Percentiles rank a stretch among this genome's conserved stretches.
phyloP scores from a whole-genome alignment of 179 eudicot genomes.

The Spergularia azorica region DNA sequence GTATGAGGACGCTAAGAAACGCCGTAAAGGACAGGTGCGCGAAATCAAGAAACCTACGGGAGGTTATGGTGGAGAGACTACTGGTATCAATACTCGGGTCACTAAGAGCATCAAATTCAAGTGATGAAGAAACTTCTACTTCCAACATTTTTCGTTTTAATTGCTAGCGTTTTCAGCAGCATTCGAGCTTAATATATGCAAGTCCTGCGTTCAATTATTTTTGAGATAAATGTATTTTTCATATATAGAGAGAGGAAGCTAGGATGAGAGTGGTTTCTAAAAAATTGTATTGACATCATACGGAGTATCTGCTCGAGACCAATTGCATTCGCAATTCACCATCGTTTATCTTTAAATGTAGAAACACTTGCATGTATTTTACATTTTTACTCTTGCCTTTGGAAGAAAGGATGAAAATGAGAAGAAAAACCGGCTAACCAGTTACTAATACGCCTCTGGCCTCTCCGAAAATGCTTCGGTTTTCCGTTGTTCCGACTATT shows the following conservation, averaged over 20 bases:
- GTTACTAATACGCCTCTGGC: too few species aligned
- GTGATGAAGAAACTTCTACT: constrained; percentile 17
- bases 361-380: too few species aligned
- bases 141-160: neutral
- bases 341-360: too few species aligned
- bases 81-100: constrained; percentile 73
- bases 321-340: neutral
- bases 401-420: too few species aligned
- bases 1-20: constrained; percentile 48
- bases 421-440: too few species aligned
- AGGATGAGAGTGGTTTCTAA: neutral
- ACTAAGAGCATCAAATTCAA: constrained; percentile 67
- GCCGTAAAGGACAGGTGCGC: constrained; percentile 77
- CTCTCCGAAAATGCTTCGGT: too few species aligned
- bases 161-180: neutral
- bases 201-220: neutral
- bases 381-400: too few species aligned
- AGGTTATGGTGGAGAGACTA: constrained; percentile 71
- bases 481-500: too few species aligned
- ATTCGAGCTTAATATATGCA: neutral
- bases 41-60: constrained; percentile 51
- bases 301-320: too few species aligned
- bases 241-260: neutral
- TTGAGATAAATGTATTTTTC: neutral
- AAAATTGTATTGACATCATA: too few species aligned